A percentile compares a stretch with the other conserved stretches of the same genome.
These are phyloP conservation scores for Galeopsis tetrahit DNA, from an alignment of 257 asterid genomes.

Conservation along the genomic window DNA sequence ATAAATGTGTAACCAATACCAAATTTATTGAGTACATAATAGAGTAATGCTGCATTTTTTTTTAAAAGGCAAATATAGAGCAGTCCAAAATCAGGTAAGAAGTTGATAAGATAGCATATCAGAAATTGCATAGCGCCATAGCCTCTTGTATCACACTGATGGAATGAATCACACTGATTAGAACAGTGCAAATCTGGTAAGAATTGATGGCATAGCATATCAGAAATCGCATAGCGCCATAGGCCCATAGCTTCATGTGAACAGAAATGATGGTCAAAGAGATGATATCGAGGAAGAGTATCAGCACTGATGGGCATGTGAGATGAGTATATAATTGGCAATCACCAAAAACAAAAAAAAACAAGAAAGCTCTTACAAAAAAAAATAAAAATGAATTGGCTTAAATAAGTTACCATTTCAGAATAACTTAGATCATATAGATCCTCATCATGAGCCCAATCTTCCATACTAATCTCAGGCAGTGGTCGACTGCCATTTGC, in stretches of 20 bases:
- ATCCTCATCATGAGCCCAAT: conserved; percentile 89
- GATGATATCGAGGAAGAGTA: not conserved
- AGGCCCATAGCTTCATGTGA: not conserved
- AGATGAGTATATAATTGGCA: not conserved
- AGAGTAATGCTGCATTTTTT: not conserved
- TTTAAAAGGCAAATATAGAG: not conserved
- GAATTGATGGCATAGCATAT: conserved; percentile 12
- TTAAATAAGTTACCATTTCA: conserved; percentile 68
- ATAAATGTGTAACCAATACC: not conserved
- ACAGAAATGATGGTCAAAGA: not conserved
- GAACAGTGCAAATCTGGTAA: conserved; percentile 11
- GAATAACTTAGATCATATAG: conserved; percentile 73
- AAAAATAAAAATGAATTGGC: not conserved
- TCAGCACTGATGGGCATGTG: not conserved
- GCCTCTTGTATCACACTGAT: not conserved
- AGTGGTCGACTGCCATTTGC: conserved; percentile 76
- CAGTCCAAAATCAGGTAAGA: conserved; percentile 1
- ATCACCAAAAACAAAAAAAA: conserved; percentile 8
- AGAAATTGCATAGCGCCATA: not conserved
- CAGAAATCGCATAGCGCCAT: not conserved
- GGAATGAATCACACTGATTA: not conserved
- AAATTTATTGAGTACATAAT: not conserved
- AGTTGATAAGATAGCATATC: not conserved
- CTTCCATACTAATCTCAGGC: conserved; percentile 86
- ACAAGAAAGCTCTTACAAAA: not conserved